Base-by-base conservation (phyloP, 257 asterid genomes). In the Forsythia viridissima region DNA sequence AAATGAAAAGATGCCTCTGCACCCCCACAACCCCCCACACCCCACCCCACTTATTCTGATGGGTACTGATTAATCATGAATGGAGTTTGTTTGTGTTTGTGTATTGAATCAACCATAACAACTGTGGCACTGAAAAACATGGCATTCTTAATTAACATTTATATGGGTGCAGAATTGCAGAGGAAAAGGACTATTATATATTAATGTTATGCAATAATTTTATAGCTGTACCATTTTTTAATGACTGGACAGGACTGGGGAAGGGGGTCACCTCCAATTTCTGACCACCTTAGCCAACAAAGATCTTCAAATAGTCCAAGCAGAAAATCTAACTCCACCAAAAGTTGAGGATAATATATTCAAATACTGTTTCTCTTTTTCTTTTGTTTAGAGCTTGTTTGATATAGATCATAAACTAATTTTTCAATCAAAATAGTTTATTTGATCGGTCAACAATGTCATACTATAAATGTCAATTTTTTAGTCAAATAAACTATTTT, bases 81-180 rank as follows among this genome's bases (percentile, higher is more conserved):
- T 82, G 89, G 82, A 80, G 84, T 83, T 85, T 85, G 89, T 86
- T 81, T 90, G 86, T 88, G 85, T 86, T 51, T 85, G 89, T 75
- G 84, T 65, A 70, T 77, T 91, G 77, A 83, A 86, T 84, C 76
- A 86, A 86, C 89, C 91, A 87, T 84, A 86, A 82, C 85, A 87
- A 90, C 90, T 85, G 75, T 88, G 97, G 97, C 98, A 93, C 98
- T 93, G 98, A 93, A 93, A 93, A 93, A 81, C 96, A 93, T 93
- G 98, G 79, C 79, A 75, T 76, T 81, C 86, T 69, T 85, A 80
- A 79, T 88, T 79, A 38, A 87, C 92, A 89, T 93, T 85, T 87
- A 87, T 86, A 86, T 79, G 85, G 67, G 52, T 77, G 68, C 92
- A 88, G 86, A 79, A 57, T 55, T 78, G 83, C 85, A 38, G 59